phyloP scores from a whole-genome alignment of 2,329 filamentous ascomycete genomes.

The Neopestalotiopsis clavispora region DNA sequence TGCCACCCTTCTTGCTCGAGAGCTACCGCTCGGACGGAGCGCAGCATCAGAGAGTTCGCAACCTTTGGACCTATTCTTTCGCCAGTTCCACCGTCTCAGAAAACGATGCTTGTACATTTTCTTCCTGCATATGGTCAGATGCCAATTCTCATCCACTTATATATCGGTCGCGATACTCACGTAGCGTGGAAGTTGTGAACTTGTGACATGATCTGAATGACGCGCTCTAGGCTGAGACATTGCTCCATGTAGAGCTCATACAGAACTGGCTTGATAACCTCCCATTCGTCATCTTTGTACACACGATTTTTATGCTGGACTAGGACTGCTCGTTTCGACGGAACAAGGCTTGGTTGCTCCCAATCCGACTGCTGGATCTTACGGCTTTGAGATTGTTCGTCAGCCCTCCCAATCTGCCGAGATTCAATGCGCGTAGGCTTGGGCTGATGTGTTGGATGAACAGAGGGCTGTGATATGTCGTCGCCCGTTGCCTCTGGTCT shows the following conservation, averaged over 20 bases:
- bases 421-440: no score
- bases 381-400: no score
- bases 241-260: background rate
- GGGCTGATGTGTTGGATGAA: no score
- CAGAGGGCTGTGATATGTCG: no score
- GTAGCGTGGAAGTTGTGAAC: background rate
- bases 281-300: background rate
- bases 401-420: no score
- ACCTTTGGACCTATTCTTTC: background rate
- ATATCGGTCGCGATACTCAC: background rate
- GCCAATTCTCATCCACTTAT: background rate
- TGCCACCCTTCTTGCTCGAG: background rate
- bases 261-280: background rate
- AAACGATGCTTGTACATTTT: constrained; percentile 2
- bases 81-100: background rate
- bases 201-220: background rate
- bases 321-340: no score
- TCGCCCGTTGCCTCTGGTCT: no score
- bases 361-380: no score
- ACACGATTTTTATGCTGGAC: background rate
- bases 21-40: background rate
- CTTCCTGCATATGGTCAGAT: background rate
- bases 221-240: background rate
- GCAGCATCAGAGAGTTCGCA: background rate
- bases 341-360: no score